A percentile compares a stretch with the other conserved stretches of the same genome.
Evolutionary conservation across 768 basidiomycete genomes (phyloP).

Genomic region (Trametes coccinea): DNA sequence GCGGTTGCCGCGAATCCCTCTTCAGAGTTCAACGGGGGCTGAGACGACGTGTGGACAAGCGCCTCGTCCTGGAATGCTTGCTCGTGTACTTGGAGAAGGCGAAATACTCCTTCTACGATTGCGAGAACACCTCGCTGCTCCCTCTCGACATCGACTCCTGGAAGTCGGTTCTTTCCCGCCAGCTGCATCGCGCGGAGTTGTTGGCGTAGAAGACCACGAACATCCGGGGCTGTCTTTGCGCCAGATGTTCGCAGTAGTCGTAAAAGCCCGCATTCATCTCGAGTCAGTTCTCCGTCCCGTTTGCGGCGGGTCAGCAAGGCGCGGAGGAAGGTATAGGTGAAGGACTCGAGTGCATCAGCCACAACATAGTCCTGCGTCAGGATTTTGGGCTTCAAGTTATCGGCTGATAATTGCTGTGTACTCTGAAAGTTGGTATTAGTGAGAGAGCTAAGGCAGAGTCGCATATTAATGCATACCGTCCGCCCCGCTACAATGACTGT

Average conservation of each 20-base stretch:
- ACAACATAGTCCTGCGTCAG: neutral
- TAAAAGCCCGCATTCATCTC: constrained; percentile 3
- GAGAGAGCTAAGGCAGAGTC: too few relatives aligned
- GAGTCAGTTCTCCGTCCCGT: neutral
- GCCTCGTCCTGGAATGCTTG: neutral
- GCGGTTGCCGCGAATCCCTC: too few relatives aligned
- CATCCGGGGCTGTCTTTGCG: neutral
- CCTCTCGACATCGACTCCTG: neutral
- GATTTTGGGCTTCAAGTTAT: neutral
- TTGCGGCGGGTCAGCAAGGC: neutral
- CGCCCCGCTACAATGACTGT: too few relatives aligned
- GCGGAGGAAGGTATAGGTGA: neutral
- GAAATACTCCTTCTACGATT: neutral
- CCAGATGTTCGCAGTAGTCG: neutral
- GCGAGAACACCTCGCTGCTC: neutral
- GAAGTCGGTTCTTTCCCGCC: neutral
- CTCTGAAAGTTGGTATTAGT: too few relatives aligned
- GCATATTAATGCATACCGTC: too few relatives aligned
- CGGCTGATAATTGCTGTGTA: too few relatives aligned
- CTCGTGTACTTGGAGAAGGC: neutral
- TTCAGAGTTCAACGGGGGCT: too few relatives aligned
- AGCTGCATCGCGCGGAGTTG: neutral
- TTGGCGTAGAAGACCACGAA: neutral
- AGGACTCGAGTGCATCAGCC: neutral
- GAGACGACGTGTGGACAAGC: too few relatives aligned